Evolutionary conservation across 2,329 filamentous ascomycete genomes (phyloP).

Genomic region (Fusarium goolgardi): DNA sequence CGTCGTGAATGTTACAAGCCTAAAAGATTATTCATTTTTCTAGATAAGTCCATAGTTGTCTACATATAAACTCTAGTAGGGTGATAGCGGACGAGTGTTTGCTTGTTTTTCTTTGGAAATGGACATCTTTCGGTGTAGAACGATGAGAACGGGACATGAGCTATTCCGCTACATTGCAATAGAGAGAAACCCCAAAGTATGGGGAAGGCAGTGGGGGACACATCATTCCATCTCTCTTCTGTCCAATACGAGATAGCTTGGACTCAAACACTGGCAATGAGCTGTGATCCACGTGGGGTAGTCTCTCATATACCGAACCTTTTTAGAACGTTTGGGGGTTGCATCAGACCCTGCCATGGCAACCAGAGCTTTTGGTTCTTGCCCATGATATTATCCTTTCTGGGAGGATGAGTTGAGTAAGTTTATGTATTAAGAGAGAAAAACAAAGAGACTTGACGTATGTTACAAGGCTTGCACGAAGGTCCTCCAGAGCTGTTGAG

Average conservation of each 20-base stretch:
- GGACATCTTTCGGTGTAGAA: accelerated
- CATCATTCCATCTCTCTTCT: not conserved
- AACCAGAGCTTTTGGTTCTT: too few relatives aligned
- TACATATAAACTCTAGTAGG: accelerated
- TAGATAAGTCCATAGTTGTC: not conserved
- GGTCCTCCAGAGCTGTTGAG: too few relatives aligned
- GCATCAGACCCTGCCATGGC: not conserved
- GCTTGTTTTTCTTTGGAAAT: too few relatives aligned
- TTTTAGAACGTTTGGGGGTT: not conserved
- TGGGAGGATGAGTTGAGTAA: too few relatives aligned
- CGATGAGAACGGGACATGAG: too few relatives aligned
- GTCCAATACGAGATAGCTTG: not conserved
- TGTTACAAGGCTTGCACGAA: too few relatives aligned
- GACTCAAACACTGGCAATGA: not conserved
- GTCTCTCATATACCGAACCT: not conserved
- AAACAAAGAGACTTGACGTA: too few relatives aligned
- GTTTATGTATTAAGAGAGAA: too few relatives aligned
- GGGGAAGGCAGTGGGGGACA: not conserved
- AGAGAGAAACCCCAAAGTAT: not conserved
- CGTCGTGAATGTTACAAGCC: accelerated
- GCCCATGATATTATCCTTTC: too few relatives aligned
- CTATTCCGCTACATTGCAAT: not conserved
- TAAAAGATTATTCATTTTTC: not conserved
- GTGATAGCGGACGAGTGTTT: too few relatives aligned
- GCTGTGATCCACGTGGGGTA: not conserved